Evolutionary conservation across 352 stramenopile genomes (phyloP), one percentile per base, ranked within the genome.

Genomic region (Globisporangium heterothallicum): DNA sequence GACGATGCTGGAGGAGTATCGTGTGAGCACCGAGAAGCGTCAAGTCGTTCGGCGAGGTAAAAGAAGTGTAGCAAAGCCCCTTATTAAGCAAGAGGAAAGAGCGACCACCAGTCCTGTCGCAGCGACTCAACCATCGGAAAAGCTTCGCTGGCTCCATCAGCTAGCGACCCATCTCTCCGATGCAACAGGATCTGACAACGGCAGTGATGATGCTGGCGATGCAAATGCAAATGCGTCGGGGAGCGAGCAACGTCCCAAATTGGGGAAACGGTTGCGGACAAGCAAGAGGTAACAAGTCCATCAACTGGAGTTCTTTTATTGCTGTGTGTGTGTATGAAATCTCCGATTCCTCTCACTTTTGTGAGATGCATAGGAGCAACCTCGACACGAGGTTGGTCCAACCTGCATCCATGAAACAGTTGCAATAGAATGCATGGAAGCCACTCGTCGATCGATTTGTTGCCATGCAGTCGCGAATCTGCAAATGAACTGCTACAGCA

Each of bases 251-350:
- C 32, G 32, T 3, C 32, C 32, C 12, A 38, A 38, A 16, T 16
- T 38, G 6, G 32, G 32, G 12, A 38, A 38, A 18, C 12, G 32
- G 12, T 16, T 38, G 32, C 14, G 32, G 32, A 38, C 32, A 38
- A 38, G 32, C 32, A 38, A 38, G 8, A n/a, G n/a, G n/a, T n/a
- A n/a, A n/a, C n/a, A n/a, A n/a, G n/a, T n/a, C n/a, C n/a, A n/a
- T n/a, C n/a, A n/a, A n/a, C n/a, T 70, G 47, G 51, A 68, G 47
- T 49, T 71, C n/a, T 16, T 40, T 18, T 25, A 12, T 29, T 50
- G 19, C 16, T 10, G n/a, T n/a, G n/a, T n/a, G n/a, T n/a, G n/a
- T n/a, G n/a, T n/a, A n/a, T n/a, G n/a, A n/a, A n/a, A n/a, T n/a
- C n/a, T n/a, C n/a, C n/a, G n/a, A n/a, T n/a, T n/a, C n/a, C n/a